Evolutionary conservation across 1,139 yeast genomes (phyloP).

Genomic region (Candida pseudoviswanathii): DNA sequence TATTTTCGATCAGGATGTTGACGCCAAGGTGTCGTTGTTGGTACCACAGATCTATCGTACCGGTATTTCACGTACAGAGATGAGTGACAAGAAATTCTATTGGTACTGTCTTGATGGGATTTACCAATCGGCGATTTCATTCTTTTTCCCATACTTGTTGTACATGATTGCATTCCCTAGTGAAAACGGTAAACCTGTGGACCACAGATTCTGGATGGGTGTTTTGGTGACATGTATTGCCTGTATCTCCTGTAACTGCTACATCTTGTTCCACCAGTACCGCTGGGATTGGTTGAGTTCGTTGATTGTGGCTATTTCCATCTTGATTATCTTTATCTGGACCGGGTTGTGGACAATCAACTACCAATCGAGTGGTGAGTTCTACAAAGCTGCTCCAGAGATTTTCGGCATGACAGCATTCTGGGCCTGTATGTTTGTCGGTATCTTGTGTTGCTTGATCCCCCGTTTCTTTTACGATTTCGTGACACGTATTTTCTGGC

Average conservation of each 20-base stretch:
- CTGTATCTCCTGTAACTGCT: slow-evolving; percentile 76
- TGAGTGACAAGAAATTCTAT: slow-evolving; percentile 80
- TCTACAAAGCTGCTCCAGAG: slow-evolving; percentile 74
- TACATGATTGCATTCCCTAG: slow-evolving; percentile 58
- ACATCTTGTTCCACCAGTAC: slow-evolving; percentile 78
- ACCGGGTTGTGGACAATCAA: slow-evolving; percentile 84
- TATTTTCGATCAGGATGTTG: slow-evolving; percentile 90
- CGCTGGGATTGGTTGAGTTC: slow-evolving; percentile 93
- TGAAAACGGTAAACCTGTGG: slow-evolving; percentile 63
- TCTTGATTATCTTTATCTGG: slow-evolving; percentile 77
- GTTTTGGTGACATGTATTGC: slow-evolving; percentile 77
- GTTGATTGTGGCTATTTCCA: slow-evolving; percentile 63
- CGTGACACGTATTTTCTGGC: slow-evolving; percentile 61
- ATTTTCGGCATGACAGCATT: slow-evolving; percentile 71
- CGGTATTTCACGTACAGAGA: slow-evolving; percentile 82
- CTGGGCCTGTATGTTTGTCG: slow-evolving; percentile 83
- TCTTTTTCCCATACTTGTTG: slow-evolving; percentile 82
- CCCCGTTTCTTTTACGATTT: slow-evolving; percentile 77
- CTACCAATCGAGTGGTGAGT: slow-evolving; percentile 58
- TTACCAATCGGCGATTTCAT: slow-evolving; percentile 83
- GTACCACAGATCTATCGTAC: slow-evolving; percentile 90
- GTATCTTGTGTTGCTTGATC: slow-evolving; percentile 68
- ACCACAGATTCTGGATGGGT: slow-evolving; percentile 89
- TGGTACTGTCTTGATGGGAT: slow-evolving; percentile 84
- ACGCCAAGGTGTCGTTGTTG: slow-evolving; percentile 73